A percentile compares a stretch with the other conserved stretches of the same genome.
These are phyloP conservation scores for Scheffersomyces titani DNA, from an alignment of 1,139 yeast genomes.

Conservation along the genomic window DNA sequence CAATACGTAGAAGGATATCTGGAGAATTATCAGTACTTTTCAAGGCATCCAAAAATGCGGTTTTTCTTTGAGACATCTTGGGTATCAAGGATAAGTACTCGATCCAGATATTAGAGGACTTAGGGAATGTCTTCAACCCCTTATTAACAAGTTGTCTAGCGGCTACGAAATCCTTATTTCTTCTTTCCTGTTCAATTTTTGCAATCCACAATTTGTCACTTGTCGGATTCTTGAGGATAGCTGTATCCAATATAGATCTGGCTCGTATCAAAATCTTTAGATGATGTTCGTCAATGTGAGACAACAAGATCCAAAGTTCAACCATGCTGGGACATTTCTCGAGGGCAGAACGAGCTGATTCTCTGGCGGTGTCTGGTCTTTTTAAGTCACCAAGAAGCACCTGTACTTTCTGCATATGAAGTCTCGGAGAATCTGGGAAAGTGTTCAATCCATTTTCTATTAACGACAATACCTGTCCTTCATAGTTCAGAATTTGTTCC, in stretches of 20 bases:
- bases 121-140: slow-evolving; percentile 63
- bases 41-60: slow-evolving; percentile 72
- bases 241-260: slow-evolving; percentile 72
- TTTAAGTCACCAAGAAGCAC: slow-evolving; percentile 35
- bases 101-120: slow-evolving; percentile 63
- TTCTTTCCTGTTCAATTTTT: slow-evolving; percentile 58
- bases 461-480: slow-evolving; percentile 19
- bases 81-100: slow-evolving; percentile 54
- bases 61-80: slow-evolving; percentile 59
- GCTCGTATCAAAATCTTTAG: slow-evolving; percentile 55
- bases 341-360: slow-evolving; percentile 50
- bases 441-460: slow-evolving; percentile 45
- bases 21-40: slow-evolving; percentile 64
- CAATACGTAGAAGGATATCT: slow-evolving; percentile 62
- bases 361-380: slow-evolving; percentile 43
- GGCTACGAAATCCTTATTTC: slow-evolving; percentile 49
- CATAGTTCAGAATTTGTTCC: slow-evolving; percentile 4
- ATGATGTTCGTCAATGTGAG: slow-evolving; percentile 47
- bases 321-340: slow-evolving; percentile 44
- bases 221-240: slow-evolving; percentile 53
- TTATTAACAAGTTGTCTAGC: slow-evolving; percentile 58
- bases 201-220: slow-evolving; percentile 58
- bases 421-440: slow-evolving; percentile 49
- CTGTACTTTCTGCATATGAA: slow-evolving; percentile 64
- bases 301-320: slow-evolving; percentile 58